Evolutionary conservation across 148 eudicot genomes (phyloP), one percentile per base, ranked within the genome.

Genomic region (Amaranthus cruentus): DNA sequence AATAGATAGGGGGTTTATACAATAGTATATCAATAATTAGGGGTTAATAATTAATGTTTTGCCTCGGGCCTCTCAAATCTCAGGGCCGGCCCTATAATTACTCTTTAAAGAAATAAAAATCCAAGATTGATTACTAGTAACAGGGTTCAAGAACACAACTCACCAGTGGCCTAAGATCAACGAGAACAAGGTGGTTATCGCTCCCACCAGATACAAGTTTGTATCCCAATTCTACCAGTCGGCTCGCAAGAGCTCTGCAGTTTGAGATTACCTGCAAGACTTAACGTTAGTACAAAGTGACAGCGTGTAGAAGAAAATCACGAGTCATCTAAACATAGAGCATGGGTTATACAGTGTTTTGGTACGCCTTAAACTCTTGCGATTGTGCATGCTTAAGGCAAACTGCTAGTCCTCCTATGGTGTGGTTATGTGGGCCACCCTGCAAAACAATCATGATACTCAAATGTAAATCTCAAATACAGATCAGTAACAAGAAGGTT

Each of bases 341-440:
- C 46, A 73, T n/a, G 48, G 70, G 57, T 21, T 42, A 12, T 84
- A 87, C 97, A 85, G 84, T 73, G 81, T 79, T 83, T 71, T 92
- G 97, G 81, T 92, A 93, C 65, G 83, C 78, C 87, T 81, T 84
- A 69, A 93, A 93, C 66, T 90, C 91, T 57, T 89, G 87, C 43
- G 89, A 85, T 73, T 88, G 89, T 48, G 98, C 98, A 83, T 86
- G 66, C 82, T 93, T 90, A 82, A 93, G 79, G 72, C 90, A 87
- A 53, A 93, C 98, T 44, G 98, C 89, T 69, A 93, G 91, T 43
- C 91, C 96, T 9, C 93, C 98, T 75, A 93, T 93, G 62, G 96
- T 90, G 83, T 93, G 98, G 82, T 93, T 93, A 79, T 93, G 98
- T 68, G 98, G 98, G 71, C 98, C 98, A 69, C 98, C 98, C 98